Evolutionary conservation across 768 basidiomycete species (phyloP).

Genomic region (Podaxis pistillaris): DNA sequence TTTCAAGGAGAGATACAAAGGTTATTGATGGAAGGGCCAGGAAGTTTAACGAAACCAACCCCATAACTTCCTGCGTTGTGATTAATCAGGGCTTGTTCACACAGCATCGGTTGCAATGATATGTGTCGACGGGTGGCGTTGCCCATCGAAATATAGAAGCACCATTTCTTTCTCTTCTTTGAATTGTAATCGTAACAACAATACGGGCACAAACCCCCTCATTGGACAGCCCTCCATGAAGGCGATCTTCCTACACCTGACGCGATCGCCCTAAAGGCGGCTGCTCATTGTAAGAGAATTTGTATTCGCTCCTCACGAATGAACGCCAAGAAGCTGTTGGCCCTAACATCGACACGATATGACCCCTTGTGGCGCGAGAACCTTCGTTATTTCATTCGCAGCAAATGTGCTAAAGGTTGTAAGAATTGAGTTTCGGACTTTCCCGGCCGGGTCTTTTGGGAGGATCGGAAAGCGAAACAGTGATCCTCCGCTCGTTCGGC

Average conservation of each 20-base stretch:
- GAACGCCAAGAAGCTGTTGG: background rate
- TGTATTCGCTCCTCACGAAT: background rate
- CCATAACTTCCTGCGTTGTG: background rate
- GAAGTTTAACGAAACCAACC: background rate
- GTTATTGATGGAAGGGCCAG: background rate
- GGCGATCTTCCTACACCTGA: background rate
- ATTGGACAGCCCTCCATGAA: background rate
- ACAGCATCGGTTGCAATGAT: background rate
- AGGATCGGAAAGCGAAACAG: background rate
- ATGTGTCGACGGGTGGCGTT: background rate
- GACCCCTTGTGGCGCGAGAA: conserved; percentile 2
- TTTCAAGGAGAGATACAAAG: background rate
- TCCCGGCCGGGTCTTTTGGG: background rate
- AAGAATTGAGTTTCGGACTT: background rate
- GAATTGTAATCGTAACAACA: background rate
- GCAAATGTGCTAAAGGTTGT: too few relatives aligned
- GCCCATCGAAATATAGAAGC: background rate
- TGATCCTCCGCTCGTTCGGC: background rate
- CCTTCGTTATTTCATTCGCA: background rate
- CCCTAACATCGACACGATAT: background rate
- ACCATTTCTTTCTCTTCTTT: background rate
- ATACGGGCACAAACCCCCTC: background rate
- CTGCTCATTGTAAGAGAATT: background rate
- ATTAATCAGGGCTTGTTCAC: background rate
- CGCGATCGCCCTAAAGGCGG: background rate